phyloP scores from a whole-genome alignment of 1,139 yeast genomes.

The Pichia sp. region DNA sequence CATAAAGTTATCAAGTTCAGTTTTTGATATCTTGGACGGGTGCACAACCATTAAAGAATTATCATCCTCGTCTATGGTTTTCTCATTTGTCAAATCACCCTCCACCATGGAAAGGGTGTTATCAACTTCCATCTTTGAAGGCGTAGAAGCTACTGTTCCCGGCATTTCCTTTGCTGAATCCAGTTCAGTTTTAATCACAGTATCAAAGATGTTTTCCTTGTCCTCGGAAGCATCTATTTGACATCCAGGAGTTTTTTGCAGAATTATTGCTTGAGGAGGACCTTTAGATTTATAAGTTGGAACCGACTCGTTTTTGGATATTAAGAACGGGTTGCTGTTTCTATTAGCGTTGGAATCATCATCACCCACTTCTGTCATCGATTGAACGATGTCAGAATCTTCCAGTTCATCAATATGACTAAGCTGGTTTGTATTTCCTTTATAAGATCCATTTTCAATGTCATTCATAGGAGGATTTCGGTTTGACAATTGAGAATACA shows the following conservation, averaged over 20 bases:
- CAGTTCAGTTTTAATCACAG: constrained; percentile 2
- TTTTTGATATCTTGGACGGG: constrained; percentile 13
- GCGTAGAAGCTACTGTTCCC: constrained; percentile 9
- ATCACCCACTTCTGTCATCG: background rate
- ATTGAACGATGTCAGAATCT: background rate
- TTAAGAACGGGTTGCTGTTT: constrained; percentile 1
- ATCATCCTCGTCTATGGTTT: background rate
- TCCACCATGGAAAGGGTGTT: background rate
- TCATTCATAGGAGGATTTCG: background rate
- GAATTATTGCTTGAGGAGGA: constrained; percentile 14
- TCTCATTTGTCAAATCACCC: background rate
- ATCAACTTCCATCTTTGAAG: constrained; percentile 10
- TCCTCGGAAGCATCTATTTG: constrained; percentile 20
- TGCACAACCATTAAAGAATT: constrained; percentile 1
- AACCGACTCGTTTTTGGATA: constrained; percentile 1
- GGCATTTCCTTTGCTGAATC: background rate
- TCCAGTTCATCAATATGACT: background rate
- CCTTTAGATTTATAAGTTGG: constrained; percentile 1
- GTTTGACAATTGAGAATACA: background rate
- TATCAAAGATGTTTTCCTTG: constrained; percentile 28
- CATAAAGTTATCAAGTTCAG: constrained; percentile 9
- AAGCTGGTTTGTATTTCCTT: background rate
- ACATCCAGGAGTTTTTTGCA: constrained; percentile 11
- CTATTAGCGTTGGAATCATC: background rate
- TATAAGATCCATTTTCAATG: background rate